These are phyloP conservation scores for Hevea brasiliensis DNA, from an alignment of 345 rosid genomes.

Conservation along the genomic window DNA sequence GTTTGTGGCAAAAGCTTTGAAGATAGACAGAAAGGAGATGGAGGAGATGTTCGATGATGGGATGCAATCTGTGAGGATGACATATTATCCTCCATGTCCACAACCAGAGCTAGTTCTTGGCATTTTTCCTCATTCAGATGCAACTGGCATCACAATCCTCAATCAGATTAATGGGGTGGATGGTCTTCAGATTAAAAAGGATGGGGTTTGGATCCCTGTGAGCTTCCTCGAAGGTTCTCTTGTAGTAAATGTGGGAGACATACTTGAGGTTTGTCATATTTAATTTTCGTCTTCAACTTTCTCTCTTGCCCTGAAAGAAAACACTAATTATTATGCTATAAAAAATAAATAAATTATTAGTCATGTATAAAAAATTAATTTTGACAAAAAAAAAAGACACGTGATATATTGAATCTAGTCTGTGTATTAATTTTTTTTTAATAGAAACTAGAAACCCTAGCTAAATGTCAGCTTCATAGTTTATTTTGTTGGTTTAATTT, in stretches of 20 bases:
- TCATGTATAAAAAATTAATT: too few species aligned
- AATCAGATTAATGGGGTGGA: conserved; percentile 29
- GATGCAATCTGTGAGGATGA: conserved; percentile 34
- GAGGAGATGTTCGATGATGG: conserved; percentile 41
- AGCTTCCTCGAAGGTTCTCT: conserved; percentile 20
- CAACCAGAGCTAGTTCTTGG: conserved; percentile 20
- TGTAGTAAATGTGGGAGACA: conserved; percentile 30
- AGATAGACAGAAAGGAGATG: conserved; percentile 23
- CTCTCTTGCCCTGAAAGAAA: neutral
- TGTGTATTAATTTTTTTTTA: too few species aligned
- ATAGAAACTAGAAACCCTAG: neutral
- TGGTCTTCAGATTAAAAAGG: conserved; percentile 21
- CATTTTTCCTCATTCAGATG: conserved; percentile 25
- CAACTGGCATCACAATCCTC: conserved; percentile 24
- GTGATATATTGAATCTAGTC: neutral
- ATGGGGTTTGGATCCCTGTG: conserved; percentile 25
- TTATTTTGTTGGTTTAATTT: neutral
- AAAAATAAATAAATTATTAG: too few species aligned
- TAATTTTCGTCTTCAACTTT: neutral
- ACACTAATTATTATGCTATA: neutral
- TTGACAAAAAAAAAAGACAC: neutral
- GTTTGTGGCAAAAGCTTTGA: conserved; percentile 23
- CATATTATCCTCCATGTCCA: conserved; percentile 30
- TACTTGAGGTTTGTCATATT: conserved; percentile 20
- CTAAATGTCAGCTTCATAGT: neutral